These are phyloP conservation scores for Patellifolia procumbens DNA, from an alignment of 179 eudicot species.

Conservation along the genomic window DNA sequence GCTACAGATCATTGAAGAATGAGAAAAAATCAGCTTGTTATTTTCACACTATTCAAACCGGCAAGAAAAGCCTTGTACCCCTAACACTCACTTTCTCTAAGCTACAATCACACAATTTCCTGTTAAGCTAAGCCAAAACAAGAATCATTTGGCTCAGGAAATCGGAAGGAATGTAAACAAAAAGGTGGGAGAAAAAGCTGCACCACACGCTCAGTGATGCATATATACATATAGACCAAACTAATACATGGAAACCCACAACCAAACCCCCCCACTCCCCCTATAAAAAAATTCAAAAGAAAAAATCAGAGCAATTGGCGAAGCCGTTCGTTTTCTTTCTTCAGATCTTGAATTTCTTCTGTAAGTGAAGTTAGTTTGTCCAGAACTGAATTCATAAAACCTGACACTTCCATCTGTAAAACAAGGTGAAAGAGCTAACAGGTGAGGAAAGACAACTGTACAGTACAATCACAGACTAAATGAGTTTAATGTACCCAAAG, in stretches of 20 bases:
- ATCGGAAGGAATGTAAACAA: background rate
- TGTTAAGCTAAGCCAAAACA: constrained; percentile 7
- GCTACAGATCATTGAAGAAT: background rate
- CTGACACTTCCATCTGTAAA: constrained; percentile 71
- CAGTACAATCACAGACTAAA: background rate
- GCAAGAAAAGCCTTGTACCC: background rate
- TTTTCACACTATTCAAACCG: background rate
- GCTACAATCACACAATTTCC: constrained; percentile 14
- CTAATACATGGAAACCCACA: background rate
- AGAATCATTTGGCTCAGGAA: background rate
- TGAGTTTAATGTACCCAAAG: background rate
- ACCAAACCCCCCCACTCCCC: background rate
- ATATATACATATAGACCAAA: constrained; percentile 5
- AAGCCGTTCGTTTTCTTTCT: constrained; percentile 73
- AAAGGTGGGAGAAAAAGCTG: background rate
- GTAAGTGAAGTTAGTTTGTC: constrained; percentile 75
- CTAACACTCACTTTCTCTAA: constrained; percentile 1
- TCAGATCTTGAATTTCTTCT: constrained; percentile 66
- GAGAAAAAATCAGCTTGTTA: background rate
- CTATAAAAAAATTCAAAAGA: background rate
- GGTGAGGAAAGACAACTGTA: background rate
- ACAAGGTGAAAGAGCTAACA: background rate
- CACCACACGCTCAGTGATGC: constrained; percentile 10
- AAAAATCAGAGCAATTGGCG: constrained; percentile 57
- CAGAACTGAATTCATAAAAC: constrained; percentile 53